These are phyloP conservation scores for Arthrobotrys iridis DNA, from an alignment of 2,329 filamentous ascomycete genomes.

Conservation along the genomic window DNA sequence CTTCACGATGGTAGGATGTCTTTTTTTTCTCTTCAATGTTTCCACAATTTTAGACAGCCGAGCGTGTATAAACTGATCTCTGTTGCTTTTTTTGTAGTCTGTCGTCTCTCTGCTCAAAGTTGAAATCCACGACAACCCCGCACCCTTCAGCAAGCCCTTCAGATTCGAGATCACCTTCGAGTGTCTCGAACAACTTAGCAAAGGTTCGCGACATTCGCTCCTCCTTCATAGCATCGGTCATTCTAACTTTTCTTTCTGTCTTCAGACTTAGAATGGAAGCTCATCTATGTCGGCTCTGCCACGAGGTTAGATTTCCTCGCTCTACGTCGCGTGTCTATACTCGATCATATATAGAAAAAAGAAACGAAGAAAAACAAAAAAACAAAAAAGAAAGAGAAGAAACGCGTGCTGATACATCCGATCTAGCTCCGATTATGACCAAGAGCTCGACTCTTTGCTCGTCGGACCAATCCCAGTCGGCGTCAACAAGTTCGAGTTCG, in stretches of 20 bases:
- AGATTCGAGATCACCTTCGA: conserved; percentile 99
- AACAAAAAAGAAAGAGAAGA: too few species aligned
- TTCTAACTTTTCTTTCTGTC: not conserved
- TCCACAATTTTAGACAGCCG: conserved; percentile 34
- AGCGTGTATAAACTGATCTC: conserved; percentile 63
- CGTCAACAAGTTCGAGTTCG: conserved; percentile 98
- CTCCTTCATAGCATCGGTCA: not conserved
- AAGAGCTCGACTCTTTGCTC: conserved; percentile 95
- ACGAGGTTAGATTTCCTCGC: conserved; percentile 76
- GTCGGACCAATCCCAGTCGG: conserved; percentile 97
- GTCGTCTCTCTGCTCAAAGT: conserved; percentile 96
- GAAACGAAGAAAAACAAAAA: too few species aligned
- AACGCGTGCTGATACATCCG: conserved; percentile 37
- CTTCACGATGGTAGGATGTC: conserved; percentile 37
- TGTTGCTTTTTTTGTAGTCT: conserved; percentile 70
- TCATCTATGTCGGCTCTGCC: conserved; percentile 97
- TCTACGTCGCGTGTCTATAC: conserved; percentile 1
- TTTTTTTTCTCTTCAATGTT: conserved; percentile 34
- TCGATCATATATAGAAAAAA: not conserved
- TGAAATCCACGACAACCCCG: conserved; percentile 96
- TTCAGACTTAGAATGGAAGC: conserved; percentile 96
- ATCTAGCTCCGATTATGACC: conserved; percentile 88
- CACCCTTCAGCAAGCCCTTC: conserved; percentile 90
- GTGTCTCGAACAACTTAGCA: conserved; percentile 91
- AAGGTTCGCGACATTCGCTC: conserved; percentile 69